Evolutionary conservation across 1,139 yeast species (phyloP), one percentile per base, ranked within the genome.

Genomic region (Saccharomycopsis hybrid): DNA sequence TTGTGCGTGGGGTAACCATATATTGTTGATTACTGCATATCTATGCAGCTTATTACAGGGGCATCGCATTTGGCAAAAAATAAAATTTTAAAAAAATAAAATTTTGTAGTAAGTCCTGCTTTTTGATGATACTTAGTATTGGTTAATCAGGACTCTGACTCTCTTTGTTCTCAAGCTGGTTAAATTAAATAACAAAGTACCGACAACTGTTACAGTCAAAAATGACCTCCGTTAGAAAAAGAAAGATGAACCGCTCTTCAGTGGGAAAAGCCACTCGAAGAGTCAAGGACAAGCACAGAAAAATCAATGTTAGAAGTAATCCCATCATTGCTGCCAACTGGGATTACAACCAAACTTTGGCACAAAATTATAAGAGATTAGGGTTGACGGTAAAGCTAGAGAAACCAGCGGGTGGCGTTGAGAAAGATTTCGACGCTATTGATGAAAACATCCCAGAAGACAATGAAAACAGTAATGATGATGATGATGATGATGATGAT

Each of bases 311-410:
- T 33, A 73, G 74, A 49, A 72, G 85, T 1, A 86, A 88, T 63
- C 88, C 95, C 2, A 77, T 92, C 57, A 85, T 92, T 57, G 94
- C 88, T 5, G 86, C 80, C 35, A 78, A 89, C 65, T 92, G 98
- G 98, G 96, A 92, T 67, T 76, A 81, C 55, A 76, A 78, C 27
- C 73, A 84, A 56, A 90, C 98, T 0, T 69, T 90, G 53, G 76
- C 81, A 52, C 97, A 92, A 63, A 92, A 92, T 63, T 86, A 86
- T 65, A 81, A 82, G 60, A 76, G 72, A 56, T 69, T 92, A 37
- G 97, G 97, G 2, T 70, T 90, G 52, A 71, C 80, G 44, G 74
- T 87, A 3, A 79, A 79, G 60, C 67, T 89, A 40, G 85, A 85
- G 18, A 69, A 67, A 5, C 71, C 79, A 5, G 81, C 88, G 2